A percentile compares a stretch with the other conserved stretches of the same genome.
These are phyloP conservation scores for Conringia planisiliqua DNA, from an alignment of 345 rosid genomes.

Conservation along the genomic window DNA sequence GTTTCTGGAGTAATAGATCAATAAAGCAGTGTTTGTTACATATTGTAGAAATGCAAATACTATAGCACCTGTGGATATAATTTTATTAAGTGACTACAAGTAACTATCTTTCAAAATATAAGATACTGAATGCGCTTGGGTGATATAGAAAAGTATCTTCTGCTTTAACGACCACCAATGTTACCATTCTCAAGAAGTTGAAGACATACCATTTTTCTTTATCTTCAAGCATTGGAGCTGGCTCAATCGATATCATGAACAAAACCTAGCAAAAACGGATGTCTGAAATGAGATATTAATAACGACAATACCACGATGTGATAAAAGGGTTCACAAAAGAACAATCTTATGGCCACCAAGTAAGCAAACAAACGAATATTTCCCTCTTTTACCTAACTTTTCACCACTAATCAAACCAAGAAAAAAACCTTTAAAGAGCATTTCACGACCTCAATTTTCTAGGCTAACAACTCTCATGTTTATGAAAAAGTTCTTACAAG, in stretches of 20 bases:
- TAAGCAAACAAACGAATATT: neutral
- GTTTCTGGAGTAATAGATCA: neutral
- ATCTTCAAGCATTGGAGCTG: slow-evolving; percentile 99
- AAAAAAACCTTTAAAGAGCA: neutral
- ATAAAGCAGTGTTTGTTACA: slow-evolving; percentile 2
- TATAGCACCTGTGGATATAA: neutral
- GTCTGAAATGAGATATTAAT: slow-evolving; percentile 25
- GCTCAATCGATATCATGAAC: slow-evolving; percentile 96
- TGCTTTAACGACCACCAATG: neutral
- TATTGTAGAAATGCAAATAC: neutral
- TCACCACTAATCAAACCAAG: slow-evolving; percentile 1
- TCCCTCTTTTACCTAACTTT: neutral
- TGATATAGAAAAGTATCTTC: neutral
- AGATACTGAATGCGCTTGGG: neutral
- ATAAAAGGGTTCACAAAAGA: neutral
- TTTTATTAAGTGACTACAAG: neutral
- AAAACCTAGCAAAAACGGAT: slow-evolving; percentile 60
- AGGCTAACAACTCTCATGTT: slow-evolving; percentile 20
- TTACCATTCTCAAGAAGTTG: slow-evolving; percentile 20
- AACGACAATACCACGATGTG: neutral
- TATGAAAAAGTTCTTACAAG: neutral
- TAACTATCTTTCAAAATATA: neutral
- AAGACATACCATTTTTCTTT: slow-evolving; percentile 93
- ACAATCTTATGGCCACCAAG: slow-evolving; percentile 3
- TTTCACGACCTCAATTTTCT: slow-evolving; percentile 8